Percentiles rank a stretch among this genome's conserved stretches.
Conservation (phyloP, 306 rosid species). For the Acacia crassicarpa region DNA sequence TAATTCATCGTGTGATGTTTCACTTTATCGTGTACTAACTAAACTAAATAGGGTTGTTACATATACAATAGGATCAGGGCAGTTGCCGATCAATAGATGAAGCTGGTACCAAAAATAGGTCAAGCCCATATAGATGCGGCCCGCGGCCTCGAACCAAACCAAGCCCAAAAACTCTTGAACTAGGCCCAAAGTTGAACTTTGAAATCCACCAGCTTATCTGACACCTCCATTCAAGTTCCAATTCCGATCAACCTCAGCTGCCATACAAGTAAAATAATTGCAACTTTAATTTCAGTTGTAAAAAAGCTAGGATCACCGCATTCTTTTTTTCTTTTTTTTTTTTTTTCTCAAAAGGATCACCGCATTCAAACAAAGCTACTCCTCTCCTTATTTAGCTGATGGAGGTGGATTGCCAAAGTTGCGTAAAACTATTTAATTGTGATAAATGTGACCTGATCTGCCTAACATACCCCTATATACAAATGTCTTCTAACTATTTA, state of each 20-base stretch:
- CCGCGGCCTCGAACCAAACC: slow-evolving; percentile 2
- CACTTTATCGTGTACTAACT: background rate
- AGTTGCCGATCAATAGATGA: slow-evolving; percentile 16
- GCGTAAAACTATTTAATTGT: too few species aligned
- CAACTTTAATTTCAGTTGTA: background rate
- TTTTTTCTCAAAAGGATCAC: too few species aligned
- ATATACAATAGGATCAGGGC: slow-evolving; percentile 27
- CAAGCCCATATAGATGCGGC: slow-evolving; percentile 19
- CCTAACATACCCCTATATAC: too few species aligned
- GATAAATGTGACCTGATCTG: too few species aligned
- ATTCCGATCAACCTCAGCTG: slow-evolving; percentile 72
- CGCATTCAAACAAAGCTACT: too few species aligned
- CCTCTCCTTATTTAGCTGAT: too few species aligned
- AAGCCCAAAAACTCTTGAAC: slow-evolving; percentile 19
- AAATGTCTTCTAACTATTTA: too few species aligned
- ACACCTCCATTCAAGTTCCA: slow-evolving; percentile 41
- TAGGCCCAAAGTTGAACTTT: background rate
- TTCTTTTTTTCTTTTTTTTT: too few species aligned
- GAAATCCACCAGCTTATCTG: slow-evolving; percentile 1
- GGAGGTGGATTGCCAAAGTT: too few species aligned
- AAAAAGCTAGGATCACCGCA: background rate
- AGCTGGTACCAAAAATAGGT: slow-evolving; percentile 29
- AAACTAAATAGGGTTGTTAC: slow-evolving; percentile 7
- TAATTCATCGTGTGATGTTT: background rate
- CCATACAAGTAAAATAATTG: background rate